These are phyloP conservation scores for Alternaria triticimaculans DNA, from an alignment of 2,329 filamentous ascomycete genomes.

Conservation along the genomic window DNA sequence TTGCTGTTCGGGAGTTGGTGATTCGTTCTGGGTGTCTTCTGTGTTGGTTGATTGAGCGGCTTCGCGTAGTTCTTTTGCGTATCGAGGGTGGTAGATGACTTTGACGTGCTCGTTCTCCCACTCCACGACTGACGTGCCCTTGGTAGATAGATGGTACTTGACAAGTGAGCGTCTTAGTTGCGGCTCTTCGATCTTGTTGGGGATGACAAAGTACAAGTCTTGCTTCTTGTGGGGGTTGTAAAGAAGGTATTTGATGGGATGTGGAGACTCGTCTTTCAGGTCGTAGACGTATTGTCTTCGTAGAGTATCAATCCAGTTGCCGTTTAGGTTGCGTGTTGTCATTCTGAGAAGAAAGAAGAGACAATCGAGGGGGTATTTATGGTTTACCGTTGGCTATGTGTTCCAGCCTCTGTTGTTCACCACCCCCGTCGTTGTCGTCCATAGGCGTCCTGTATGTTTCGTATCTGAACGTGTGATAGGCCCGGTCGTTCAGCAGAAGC, in stretches of 20 bases:
- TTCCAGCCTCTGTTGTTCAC: neutral
- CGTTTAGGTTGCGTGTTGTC: neutral
- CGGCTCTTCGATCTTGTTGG: neutral
- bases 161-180: neutral
- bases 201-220: neutral
- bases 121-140: neutral
- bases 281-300: neutral
- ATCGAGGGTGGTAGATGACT: neutral
- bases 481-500: neutral
- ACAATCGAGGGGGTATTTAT: neutral
- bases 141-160: neutral
- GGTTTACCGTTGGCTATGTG: neutral
- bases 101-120: neutral
- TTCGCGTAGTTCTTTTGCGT: neutral
- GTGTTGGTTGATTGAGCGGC: neutral
- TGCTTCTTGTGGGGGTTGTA: neutral
- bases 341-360: neutral
- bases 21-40: neutral
- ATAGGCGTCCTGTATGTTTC: neutral
- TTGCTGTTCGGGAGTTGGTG: neutral
- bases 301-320: neutral
- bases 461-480: neutral
- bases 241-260: neutral
- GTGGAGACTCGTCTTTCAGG: neutral
- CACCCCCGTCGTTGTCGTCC: neutral